Base-by-base conservation (phyloP, 2,329 filamentous ascomycete species). In the Cryphonectria parasitica region DNA sequence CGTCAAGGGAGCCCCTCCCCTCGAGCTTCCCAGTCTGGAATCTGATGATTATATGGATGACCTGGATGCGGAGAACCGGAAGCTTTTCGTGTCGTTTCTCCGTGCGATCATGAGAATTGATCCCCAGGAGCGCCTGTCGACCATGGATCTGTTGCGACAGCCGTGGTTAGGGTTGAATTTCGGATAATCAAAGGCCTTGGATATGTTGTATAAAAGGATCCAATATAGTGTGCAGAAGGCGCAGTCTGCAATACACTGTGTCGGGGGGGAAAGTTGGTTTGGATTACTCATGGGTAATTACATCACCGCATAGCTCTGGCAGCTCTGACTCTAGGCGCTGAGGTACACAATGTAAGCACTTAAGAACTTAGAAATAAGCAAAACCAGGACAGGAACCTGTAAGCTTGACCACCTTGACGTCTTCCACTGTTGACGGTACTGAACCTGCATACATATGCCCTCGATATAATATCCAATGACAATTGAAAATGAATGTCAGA, bases 11-110 rank as follows among this genome's bases (percentile, higher is more conserved):
- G 8, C 34, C 3, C 52, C 61, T 25, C 52, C 39, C 8, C 36
- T 49, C 19, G 41, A 19, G 13, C 68, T 52, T 3, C 68, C 68
- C 22, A 25, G 39, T 6, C 63, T 69, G 5, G 36, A 45, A 19
- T 69, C 63, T 17, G 54, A 66, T 22, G 60, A 22, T n/a, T 39
- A 41, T 34, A 25, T 63, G 22, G 34, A 41, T n/a, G 60, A 39
- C 25, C 31, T 60, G 25, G 56, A 60, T 19, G 25, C 8, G 58
- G 31, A 34, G 25, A 22, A 34, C 22, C 25, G 58, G 34, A 22
- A 39, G 15, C 10, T 39, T 3, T 61, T 61, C 19, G 58, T 34
- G 31, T 25, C 31, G 1, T 61, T 61, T 25, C 58, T 61, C 58
- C 58, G 58, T 39, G 58, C 58, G 25, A 13, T 61, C 22, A 39